Percentiles rank a stretch among this genome's conserved stretches.
Evolutionary conservation across 768 basidiomycete genomes (phyloP).

Genomic region (Macrolepiota albuminosa): DNA sequence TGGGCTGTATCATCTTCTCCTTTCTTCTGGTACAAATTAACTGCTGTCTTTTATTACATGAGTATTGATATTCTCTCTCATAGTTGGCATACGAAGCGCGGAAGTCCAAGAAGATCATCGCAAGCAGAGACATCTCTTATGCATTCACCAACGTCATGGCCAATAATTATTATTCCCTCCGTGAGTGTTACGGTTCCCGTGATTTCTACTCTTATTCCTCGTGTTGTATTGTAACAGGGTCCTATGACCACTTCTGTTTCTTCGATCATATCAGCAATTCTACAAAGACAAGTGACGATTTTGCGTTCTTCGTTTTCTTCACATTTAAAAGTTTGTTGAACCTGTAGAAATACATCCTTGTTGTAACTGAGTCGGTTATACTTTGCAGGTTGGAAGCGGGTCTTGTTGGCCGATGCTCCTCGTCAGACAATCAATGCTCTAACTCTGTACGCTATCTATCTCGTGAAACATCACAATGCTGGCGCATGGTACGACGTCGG

Average conservation of each 20-base stretch:
- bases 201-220: conserved; percentile 3
- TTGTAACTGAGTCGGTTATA: not conserved
- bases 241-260: conserved; percentile 97
- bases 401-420: conserved; percentile 89
- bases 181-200: conserved; percentile 41
- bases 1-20: conserved; percentile 97
- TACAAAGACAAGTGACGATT: conserved; percentile 93
- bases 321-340: conserved; percentile 85
- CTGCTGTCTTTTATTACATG: not conserved
- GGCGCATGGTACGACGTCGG: conserved; percentile 63
- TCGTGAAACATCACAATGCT: conserved; percentile 30
- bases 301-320: conserved; percentile 99
- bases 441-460: conserved; percentile 88
- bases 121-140: conserved; percentile 94
- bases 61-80: not conserved
- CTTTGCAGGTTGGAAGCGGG: conserved; percentile 73
- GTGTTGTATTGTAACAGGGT: conserved; percentile 44
- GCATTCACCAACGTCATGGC: conserved; percentile 98
- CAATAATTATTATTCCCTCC: conserved; percentile 92
- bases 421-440: conserved; percentile 97
- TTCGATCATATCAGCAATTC: conserved; percentile 96
- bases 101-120: conserved; percentile 92
- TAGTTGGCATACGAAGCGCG: conserved; percentile 89
- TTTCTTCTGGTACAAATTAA: conserved; percentile 74
- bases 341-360: not conserved